phyloP scores from a whole-genome alignment of 306 rosid genomes.

The Fragaria vesca region DNA sequence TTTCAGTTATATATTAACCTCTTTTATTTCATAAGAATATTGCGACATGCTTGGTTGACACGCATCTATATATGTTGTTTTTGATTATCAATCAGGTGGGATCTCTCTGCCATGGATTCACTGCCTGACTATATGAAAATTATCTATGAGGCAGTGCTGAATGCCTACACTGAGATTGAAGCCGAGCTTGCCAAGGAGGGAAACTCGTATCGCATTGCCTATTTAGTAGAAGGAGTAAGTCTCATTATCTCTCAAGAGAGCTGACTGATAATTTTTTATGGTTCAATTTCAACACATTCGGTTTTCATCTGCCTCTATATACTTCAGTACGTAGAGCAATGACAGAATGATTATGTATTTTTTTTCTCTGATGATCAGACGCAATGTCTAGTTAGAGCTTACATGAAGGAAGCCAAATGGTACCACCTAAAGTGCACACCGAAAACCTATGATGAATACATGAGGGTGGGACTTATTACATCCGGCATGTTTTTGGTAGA shows the following conservation, averaged over 20 bases:
- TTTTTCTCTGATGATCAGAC: too few species aligned
- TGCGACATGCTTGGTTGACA: too few species aligned
- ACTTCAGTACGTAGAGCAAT: too few species aligned
- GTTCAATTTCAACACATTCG: too few species aligned
- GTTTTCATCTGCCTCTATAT: too few species aligned
- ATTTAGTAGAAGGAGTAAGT: not conserved
- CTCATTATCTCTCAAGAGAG: too few species aligned
- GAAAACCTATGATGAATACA: not conserved
- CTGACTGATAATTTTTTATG: too few species aligned
- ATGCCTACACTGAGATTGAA: not conserved
- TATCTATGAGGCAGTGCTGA: not conserved
- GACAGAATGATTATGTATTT: too few species aligned
- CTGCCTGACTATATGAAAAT: conserved; percentile 1
- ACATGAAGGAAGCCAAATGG: not conserved
- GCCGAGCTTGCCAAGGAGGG: not conserved
- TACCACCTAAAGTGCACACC: not conserved
- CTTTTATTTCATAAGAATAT: too few species aligned
- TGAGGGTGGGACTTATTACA: not conserved
- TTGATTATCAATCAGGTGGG: conserved; percentile 1
- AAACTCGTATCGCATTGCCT: not conserved
- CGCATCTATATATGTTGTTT: too few species aligned
- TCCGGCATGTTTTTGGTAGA: too few species aligned
- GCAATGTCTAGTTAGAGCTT: not conserved
- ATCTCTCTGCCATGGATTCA: not conserved
- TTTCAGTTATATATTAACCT: too few species aligned